A percentile compares a stretch with the other conserved stretches of the same genome.
Evolutionary conservation across 2,329 filamentous ascomycete genomes (phyloP).

Genomic region (Aspergillus sp.): DNA sequence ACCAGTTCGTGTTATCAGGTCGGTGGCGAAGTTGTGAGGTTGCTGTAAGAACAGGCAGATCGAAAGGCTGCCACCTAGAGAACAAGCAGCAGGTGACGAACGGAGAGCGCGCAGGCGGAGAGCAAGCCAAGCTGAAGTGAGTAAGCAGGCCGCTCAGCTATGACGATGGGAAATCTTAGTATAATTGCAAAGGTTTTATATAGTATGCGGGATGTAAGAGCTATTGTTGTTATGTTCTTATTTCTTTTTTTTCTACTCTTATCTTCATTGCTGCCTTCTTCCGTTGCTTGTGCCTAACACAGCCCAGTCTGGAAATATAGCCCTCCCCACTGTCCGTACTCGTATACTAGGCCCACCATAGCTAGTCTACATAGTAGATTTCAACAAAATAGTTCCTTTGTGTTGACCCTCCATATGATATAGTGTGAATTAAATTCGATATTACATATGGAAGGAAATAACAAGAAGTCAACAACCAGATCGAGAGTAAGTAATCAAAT

Average conservation of each 20-base stretch:
- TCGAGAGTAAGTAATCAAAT: background rate
- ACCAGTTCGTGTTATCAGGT: no score
- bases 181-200: no score
- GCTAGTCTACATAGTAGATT: no score
- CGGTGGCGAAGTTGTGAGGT: background rate
- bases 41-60: background rate
- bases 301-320: background rate
- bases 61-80: slow-evolving; percentile 16
- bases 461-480: background rate
- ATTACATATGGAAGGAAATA: background rate
- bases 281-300: background rate
- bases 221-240: background rate
- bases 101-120: slow-evolving; percentile 12
- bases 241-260: no score
- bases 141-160: slow-evolving; percentile 1
- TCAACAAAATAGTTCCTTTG: no score
- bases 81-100: slow-evolving; percentile 9
- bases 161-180: background rate
- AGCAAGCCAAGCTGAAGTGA: background rate
- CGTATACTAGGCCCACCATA: background rate
- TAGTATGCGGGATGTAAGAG: background rate
- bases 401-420: background rate
- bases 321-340: background rate
- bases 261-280: background rate
- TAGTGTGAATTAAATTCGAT: background rate